Percentiles rank a stretch among this genome's conserved stretches.
Conservation (phyloP, 2,329 filamentous ascomycete species). For the Hymenoscyphus scutula region DNA sequence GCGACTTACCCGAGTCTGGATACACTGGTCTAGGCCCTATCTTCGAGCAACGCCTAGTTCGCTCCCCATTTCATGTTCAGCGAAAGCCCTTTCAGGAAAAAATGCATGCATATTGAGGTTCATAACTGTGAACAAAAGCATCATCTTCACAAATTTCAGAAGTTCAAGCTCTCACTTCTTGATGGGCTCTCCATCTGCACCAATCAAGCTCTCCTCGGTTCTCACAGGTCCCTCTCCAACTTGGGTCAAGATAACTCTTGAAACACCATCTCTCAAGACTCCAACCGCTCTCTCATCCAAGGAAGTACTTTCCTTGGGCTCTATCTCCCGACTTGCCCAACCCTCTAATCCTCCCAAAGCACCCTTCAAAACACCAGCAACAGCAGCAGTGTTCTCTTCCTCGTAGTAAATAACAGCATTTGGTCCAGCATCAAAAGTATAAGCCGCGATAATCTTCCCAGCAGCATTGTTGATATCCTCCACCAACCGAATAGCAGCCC, state of each 20-base stretch:
- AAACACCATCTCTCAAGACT: constrained; percentile 74
- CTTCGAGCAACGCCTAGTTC: no score
- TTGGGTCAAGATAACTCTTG: constrained; percentile 83
- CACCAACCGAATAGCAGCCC: constrained; percentile 82
- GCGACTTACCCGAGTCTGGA: no score
- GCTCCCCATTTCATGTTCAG: no score
- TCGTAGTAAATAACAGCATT: constrained; percentile 97
- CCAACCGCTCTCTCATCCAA: constrained; percentile 65
- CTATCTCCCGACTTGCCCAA: constrained; percentile 63
- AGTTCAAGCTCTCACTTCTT: constrained; percentile 17
- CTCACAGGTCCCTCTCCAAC: constrained; percentile 87
- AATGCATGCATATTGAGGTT: constrained; percentile 2
- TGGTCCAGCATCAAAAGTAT: constrained; percentile 96
- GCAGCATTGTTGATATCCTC: constrained; percentile 82
- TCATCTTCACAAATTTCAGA: not conserved
- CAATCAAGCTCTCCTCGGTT: constrained; percentile 74
- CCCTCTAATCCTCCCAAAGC: constrained; percentile 63
- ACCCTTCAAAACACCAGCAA: constrained; percentile 76
- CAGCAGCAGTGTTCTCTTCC: constrained; percentile 68
- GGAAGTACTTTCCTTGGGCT: constrained; percentile 48
- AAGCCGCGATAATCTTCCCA: constrained; percentile 80
- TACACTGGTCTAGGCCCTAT: no score
- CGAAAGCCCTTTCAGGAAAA: not conserved
- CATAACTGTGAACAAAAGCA: constrained; percentile 1
- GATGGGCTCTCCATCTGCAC: constrained; percentile 55